Evolutionary conservation across 495 filamentous ascomycete genomes (phyloP), one percentile per base, ranked within the genome.

Genomic region (Cenococcum geophilum): DNA sequence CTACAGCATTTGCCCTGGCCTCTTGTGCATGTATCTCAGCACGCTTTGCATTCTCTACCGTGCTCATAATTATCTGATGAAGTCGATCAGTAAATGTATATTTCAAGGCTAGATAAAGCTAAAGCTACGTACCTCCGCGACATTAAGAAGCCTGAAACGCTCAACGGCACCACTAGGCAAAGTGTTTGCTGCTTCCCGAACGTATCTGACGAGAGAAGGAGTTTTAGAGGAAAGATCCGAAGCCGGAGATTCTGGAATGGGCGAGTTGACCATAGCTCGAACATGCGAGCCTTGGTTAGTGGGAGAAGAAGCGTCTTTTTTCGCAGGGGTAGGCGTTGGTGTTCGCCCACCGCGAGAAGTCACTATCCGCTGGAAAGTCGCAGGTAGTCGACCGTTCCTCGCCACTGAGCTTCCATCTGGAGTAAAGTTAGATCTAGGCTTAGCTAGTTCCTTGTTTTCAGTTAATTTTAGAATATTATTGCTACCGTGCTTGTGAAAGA

Each of bases 401-500:
- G 61, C 61, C 2, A 59, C 22, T 5, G 56, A n/a, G 36, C 27
- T 64, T 1, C 56, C 56, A 42, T 57, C 25, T 58, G 4, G 3
- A 45, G 49, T 22, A 12, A 50, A 22, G 55, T n/a, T 37, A 32
- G 27, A 32, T 32, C 2, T 32, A 32, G 27, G 6, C 59, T 64
- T 1, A 37, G 6, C 35, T 47, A 49, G 34, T 55, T 55, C 16
- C 22, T 18, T 32, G 27, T 32, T 32, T 32, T 23, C 16, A 14
- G 18, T 45, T 16, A 14, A 2, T n/a, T 22, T 59, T 23, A 23
- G 35, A 20, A 18, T 27, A 10, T 11, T n/a, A 27, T 59, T 64
- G 20, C 43, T 12, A 20, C 59, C 43, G 6, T 36, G 50, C 43
- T 57, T 60, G 40, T 57, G 57, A 53, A 65, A 65, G 34, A 65